phyloP scores from a whole-genome alignment of 2,329 filamentous ascomycete species.

The Phialophora verrucosa region DNA sequence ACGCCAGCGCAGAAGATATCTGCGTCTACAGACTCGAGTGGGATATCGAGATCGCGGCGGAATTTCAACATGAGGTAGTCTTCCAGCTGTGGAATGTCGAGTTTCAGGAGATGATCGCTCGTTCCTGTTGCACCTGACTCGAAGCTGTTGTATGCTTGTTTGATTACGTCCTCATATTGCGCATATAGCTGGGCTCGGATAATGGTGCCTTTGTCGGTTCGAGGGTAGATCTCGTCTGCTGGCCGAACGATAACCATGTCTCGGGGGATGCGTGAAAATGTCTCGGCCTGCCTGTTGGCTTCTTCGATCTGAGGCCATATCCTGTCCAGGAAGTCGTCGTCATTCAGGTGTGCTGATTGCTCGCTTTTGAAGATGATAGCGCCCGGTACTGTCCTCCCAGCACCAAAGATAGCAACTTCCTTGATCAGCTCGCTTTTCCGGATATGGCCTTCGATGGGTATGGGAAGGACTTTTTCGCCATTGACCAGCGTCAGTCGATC shows the following conservation, averaged over 20 bases:
- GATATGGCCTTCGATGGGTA: constrained; percentile 63
- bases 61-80: constrained; percentile 26
- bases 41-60: constrained; percentile 14
- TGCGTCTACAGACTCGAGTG: constrained; percentile 18
- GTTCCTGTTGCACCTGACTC: neutral
- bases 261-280: constrained; percentile 58
- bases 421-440: constrained; percentile 52
- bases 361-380: constrained; percentile 58
- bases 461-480: constrained; percentile 72
- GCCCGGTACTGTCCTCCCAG: constrained; percentile 62
- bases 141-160: constrained; percentile 24
- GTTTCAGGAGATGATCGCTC: constrained; percentile 3
- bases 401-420: constrained; percentile 67
- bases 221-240: constrained; percentile 35
- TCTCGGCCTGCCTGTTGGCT: constrained; percentile 57
- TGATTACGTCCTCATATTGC: constrained; percentile 47
- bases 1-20: constrained; percentile 34
- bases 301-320: constrained; percentile 55
- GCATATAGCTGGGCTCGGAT: constrained; percentile 60
- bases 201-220: constrained; percentile 64
- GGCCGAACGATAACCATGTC: constrained; percentile 58
- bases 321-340: constrained; percentile 50
- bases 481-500: constrained; percentile 67
- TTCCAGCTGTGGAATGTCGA: constrained; percentile 26
- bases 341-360: constrained; percentile 38